phyloP scores from a whole-genome alignment of 306 rosid species.

The Clitoria ternatea region DNA sequence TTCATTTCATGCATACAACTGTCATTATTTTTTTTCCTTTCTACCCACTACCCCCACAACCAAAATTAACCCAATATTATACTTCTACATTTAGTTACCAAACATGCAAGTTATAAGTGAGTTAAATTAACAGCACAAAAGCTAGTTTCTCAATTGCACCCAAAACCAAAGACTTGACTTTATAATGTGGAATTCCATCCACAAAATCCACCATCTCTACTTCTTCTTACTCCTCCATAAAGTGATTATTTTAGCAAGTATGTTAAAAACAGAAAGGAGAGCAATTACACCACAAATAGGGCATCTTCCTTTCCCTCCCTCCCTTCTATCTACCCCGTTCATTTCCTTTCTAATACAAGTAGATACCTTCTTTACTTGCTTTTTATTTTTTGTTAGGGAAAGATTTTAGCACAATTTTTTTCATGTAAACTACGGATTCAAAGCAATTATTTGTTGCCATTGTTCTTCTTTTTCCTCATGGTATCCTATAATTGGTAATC shows the following conservation, averaged over 20 bases:
- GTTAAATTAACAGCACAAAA: neutral
- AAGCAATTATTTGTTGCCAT: too few species aligned
- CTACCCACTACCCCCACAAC: neutral
- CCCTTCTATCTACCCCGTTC: neutral
- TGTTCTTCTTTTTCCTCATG: too few species aligned
- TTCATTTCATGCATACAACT: slow-evolving; percentile 5
- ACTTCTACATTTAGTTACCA: neutral
- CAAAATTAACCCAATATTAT: neutral
- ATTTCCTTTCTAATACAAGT: neutral
- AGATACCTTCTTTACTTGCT: neutral
- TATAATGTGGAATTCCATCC: neutral
- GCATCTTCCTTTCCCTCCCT: slow-evolving; percentile 6
- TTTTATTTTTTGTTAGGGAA: neutral
- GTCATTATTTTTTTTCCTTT: neutral
- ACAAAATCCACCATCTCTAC: neutral
- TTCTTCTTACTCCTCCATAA: neutral
- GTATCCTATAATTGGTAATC: too few species aligned
- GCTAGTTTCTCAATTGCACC: too few species aligned
- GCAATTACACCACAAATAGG: neutral
- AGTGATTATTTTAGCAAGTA: slow-evolving; percentile 10
- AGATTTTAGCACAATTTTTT: neutral
- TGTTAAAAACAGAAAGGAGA: neutral
- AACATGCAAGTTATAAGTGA: neutral
- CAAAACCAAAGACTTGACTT: too few species aligned
- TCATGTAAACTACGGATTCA: too few species aligned